phyloP scores from a whole-genome alignment of 2,329 filamentous ascomycete genomes.

The Dichotomopilus funicola region DNA sequence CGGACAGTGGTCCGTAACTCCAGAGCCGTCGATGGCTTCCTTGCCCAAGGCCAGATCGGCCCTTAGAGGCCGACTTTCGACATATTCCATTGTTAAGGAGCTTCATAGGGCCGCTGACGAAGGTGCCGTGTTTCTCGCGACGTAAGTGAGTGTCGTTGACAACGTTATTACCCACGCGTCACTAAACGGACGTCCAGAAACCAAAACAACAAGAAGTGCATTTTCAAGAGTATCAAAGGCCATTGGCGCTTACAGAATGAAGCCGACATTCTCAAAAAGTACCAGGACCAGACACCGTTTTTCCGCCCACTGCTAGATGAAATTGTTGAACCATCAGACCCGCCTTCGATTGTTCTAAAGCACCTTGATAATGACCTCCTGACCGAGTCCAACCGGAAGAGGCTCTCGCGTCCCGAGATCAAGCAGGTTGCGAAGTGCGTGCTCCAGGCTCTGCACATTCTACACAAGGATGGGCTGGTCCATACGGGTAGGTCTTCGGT shows the following conservation, averaged over 20 bases:
- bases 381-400: constrained; percentile 23
- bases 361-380: constrained; percentile 24
- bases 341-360: constrained; percentile 21
- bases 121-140: constrained; percentile 25
- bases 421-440: constrained; percentile 23
- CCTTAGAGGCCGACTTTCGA: constrained; percentile 20
- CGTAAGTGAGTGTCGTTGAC: too few species aligned
- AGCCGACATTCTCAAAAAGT: constrained; percentile 24
- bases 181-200: constrained; percentile 12
- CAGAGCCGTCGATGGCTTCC: constrained; percentile 10
- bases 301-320: constrained; percentile 24
- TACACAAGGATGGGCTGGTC: constrained; percentile 24
- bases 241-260: constrained; percentile 25
- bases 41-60: constrained; percentile 15
- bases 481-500: constrained; percentile 17
- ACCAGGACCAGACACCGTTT: constrained; percentile 19
- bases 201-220: constrained; percentile 18
- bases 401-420: constrained; percentile 24
- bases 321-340: constrained; percentile 21
- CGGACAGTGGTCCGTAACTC: not conserved
- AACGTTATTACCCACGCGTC: not conserved
- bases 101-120: constrained; percentile 22
- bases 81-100: constrained; percentile 23
- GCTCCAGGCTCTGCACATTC: constrained; percentile 19
- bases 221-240: constrained; percentile 23